Conservation (phyloP, 2,329 filamentous ascomycete genomes). For the Hymenoscyphus repandus region DNA sequence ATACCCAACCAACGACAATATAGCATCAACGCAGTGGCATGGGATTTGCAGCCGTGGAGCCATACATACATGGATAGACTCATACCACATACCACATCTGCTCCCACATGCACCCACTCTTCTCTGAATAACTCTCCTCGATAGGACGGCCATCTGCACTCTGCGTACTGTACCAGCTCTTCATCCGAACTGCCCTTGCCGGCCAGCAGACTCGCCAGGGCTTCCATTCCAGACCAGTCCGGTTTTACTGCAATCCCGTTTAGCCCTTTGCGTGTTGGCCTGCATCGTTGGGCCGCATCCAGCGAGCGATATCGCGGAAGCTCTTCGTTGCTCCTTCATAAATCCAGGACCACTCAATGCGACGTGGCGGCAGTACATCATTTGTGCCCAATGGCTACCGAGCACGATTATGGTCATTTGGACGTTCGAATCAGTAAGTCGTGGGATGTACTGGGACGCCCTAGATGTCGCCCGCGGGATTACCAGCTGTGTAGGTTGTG, state of each 20-base stretch:
- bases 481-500: conserved; percentile 7
- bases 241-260: conserved; percentile 13
- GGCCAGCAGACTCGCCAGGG: conserved; percentile 15
- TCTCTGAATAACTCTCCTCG: background rate
- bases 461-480: conserved; percentile 6
- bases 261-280: conserved; percentile 20
- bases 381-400: conserved; percentile 23
- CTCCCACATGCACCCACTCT: background rate
- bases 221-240: too few relatives aligned
- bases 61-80: background rate
- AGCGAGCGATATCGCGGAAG: conserved; percentile 22
- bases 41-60: background rate
- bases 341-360: conserved; percentile 18
- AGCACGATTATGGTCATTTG: conserved; percentile 29
- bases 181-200: conserved; percentile 12
- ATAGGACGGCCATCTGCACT: background rate
- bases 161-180: conserved; percentile 1
- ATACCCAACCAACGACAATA: conserved; percentile 24
- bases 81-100: background rate
- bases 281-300: conserved; percentile 29
- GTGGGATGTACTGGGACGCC: conserved; percentile 22
- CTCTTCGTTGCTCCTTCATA: conserved; percentile 14
- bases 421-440: conserved; percentile 20
- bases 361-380: conserved; percentile 28
- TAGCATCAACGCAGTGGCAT: background rate